phyloP scores from a whole-genome alignment of 2,329 filamentous ascomycete species.

The Trichoderma sp. region DNA sequence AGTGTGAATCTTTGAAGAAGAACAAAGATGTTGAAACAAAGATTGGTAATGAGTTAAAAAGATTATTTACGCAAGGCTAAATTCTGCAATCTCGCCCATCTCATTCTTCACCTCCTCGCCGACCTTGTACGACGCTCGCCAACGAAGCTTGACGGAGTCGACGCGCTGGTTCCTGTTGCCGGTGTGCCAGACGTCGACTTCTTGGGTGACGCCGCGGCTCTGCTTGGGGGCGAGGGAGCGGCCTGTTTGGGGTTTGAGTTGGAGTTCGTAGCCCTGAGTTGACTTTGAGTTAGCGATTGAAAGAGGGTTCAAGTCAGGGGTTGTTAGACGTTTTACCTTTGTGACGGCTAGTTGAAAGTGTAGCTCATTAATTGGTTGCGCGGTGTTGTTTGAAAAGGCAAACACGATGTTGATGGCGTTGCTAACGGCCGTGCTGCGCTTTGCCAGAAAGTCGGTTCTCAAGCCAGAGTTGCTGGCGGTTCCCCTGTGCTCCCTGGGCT shows the following conservation, averaged over 20 bases:
- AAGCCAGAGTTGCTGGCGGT: conserved; percentile 70
- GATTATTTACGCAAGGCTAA: conserved; percentile 66
- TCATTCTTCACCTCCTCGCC: conserved; percentile 69
- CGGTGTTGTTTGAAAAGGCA: conserved; percentile 79
- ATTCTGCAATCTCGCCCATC: conserved; percentile 79
- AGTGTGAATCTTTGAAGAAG: neutral
- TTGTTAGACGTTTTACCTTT: conserved; percentile 61
- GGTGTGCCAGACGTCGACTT: conserved; percentile 73
- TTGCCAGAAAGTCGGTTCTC: conserved; percentile 72
- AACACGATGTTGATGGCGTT: conserved; percentile 70
- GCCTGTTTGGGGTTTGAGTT: conserved; percentile 83
- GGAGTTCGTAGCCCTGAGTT: conserved; percentile 73
- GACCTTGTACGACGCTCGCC: conserved; percentile 79
- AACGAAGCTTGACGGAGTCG: conserved; percentile 81
- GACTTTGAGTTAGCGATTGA: neutral
- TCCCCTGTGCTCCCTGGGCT: conserved; percentile 63
- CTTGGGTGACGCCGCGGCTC: conserved; percentile 75
- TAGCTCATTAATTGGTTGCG: conserved; percentile 71
- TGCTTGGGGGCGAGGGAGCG: conserved; percentile 73
- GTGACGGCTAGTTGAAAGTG: conserved; percentile 93
- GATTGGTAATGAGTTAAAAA: neutral
- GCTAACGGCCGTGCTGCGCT: conserved; percentile 54
- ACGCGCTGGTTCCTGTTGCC: conserved; percentile 70
- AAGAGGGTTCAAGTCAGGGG: neutral
- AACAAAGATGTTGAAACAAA: too few species aligned